Evolutionary conservation across 768 basidiomycete species (phyloP), one percentile per base, ranked within the genome.

Genomic region (Kockovaella imperatae): DNA sequence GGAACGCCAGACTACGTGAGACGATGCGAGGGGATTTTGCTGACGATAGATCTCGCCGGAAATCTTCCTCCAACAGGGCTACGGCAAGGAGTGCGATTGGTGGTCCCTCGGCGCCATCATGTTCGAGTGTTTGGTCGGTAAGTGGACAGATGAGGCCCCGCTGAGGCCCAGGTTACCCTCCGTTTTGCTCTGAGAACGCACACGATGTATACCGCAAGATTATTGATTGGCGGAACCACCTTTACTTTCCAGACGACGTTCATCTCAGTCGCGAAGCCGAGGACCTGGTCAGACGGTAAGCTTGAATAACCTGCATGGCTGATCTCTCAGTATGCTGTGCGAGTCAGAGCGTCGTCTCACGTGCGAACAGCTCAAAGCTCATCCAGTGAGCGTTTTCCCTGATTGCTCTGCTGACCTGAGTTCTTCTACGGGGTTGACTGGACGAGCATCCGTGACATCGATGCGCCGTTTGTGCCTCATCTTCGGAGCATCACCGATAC

Each of bases 151-250:
- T n/a, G 20, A 10, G 2, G 25, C n/a, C 18, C 3, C 14, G 26
- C 6, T 24, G 25, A 5, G n/a, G 29, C 35, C 3, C 43, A 70
- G 69, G 95, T 47, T 97, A 95, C 71, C 89, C 91, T 20, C 90
- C 89, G 0, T 91, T 96, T 75, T 96, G 89, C 72, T 88, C 89
- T 3, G 90, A 97, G 69, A 86, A 85, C 44, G 90, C 95, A 18
- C 88, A 93, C 60, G 93, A 97, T 57, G 96, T 91, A 20, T 99
- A 99, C 72, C 83, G 91, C 64, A 97, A 96, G 74, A 97, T 97
- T 57, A 83, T 93, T 73, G 84, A 91, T 68, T 99, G 93, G 95
- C 77, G 79, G 51, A 76, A 82, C 48, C 84, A 85, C 70, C 79
- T 97, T 31, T 75, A 74, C 35, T 89, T 97, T 72, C 95, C 95